Evolutionary conservation across 352 stramenopile species (phyloP), one percentile per base, ranked within the genome.

Genomic region (Lagenidium giganteum): DNA sequence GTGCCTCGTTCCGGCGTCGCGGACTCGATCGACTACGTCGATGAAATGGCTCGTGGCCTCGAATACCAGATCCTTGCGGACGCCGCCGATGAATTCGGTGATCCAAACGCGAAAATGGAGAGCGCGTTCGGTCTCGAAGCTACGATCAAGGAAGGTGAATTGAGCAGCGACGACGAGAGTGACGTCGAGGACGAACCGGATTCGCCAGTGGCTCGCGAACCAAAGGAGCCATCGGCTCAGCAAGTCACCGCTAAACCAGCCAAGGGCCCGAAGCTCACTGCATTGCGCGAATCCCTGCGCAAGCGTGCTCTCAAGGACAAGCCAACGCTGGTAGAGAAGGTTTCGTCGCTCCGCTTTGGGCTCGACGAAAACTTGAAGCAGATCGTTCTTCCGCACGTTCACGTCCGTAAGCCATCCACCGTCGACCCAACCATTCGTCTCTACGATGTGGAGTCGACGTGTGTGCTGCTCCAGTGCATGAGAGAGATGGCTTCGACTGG

Each of bases 381-480:
- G 40, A 78, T 79, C 30, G 62, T 87, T 20, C 47, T 87, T 6
- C 81, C 73, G 2, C 70, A 88, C 46, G 70, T 88, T 17, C 79
- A 91, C 59, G 64, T 93, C 8, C 74, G 81, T 52, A 91, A 87
- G 47, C 57, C 64, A 8, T 87, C 78, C 9, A 57, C 75, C 24
- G 70, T 84, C 21, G 81, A 93, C 53, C 81, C 78, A 9, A 90
- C 79, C 0, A 81, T 88, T 35, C 78, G 81, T 32, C 52, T 93
- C 30, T 86, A 88, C 40, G 80, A 95, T 50, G 78, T 88, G 12
- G 72, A 87, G 45, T 69, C 78, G 26, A 93, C 84, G 16, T 85
- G 79, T 30, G 54, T 76, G 57, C 51, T 93, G 37, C 63, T 94
- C 18, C 67, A 70, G 22, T 87, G 75, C 53, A 89, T 95, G 79